A percentile compares a stretch with the other conserved stretches of the same genome.
Conservation (phyloP, 2,329 filamentous ascomycete genomes). For the Herpotrichia juniperi region DNA sequence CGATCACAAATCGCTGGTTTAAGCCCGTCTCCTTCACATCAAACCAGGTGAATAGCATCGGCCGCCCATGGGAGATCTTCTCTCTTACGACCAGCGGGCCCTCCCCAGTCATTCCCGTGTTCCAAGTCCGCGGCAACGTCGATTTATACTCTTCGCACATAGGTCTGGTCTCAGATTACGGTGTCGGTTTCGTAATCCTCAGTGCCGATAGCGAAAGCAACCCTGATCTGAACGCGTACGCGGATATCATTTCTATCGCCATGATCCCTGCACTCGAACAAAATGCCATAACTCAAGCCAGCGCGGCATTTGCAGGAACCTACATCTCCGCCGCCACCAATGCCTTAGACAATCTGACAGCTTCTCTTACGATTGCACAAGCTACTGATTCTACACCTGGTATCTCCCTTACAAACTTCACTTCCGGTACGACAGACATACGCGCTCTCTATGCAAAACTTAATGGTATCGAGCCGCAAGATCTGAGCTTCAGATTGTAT, state of each 20-base stretch:
- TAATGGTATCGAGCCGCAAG: slow-evolving; percentile 2
- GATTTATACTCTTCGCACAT: slow-evolving; percentile 47
- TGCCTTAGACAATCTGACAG: neutral
- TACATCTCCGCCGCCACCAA: neutral
- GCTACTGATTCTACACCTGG: slow-evolving; percentile 8
- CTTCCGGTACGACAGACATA: neutral
- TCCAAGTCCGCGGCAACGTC: slow-evolving; percentile 51
- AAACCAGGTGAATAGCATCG: slow-evolving; percentile 38
- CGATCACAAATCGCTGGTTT: slow-evolving; percentile 45
- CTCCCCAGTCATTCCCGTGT: slow-evolving; percentile 35
- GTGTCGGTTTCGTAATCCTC: slow-evolving; percentile 48
- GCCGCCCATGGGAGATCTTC: slow-evolving; percentile 48
- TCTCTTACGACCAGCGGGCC: slow-evolving; percentile 20
- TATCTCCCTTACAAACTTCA: slow-evolving; percentile 3
- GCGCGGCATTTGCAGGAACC: slow-evolving; percentile 5
- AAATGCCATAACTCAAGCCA: slow-evolving; percentile 23
- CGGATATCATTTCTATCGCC: slow-evolving; percentile 10
- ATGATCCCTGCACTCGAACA: slow-evolving; percentile 19
- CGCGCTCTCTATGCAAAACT: slow-evolving; percentile 6
- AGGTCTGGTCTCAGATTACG: slow-evolving; percentile 50
- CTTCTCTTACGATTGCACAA: slow-evolving; percentile 2
- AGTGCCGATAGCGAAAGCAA: slow-evolving; percentile 29
- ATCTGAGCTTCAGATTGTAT: slow-evolving; percentile 14
- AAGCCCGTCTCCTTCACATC: slow-evolving; percentile 47
- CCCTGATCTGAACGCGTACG: slow-evolving; percentile 13